phyloP scores from a whole-genome alignment of 306 rosid genomes.

The Mimosa bimucronata region DNA sequence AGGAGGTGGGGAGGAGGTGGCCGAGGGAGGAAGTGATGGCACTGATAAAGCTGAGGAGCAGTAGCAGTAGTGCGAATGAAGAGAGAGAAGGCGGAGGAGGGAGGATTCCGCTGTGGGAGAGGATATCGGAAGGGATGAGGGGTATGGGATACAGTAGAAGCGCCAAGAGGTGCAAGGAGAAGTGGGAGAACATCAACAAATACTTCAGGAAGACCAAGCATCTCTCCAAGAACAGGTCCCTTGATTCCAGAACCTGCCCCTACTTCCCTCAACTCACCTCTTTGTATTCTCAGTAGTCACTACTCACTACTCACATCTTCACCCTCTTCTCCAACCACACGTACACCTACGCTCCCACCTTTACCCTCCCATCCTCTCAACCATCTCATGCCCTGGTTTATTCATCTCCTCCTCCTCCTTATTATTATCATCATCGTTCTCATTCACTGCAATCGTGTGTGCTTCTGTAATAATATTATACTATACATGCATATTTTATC shows the following conservation, averaged over 20 bases:
- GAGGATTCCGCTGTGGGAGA: slow-evolving; percentile 85
- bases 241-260: slow-evolving; percentile 90
- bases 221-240: slow-evolving; percentile 70
- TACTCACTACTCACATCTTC: too few species aligned
- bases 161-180: slow-evolving; percentile 90
- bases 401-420: neutral
- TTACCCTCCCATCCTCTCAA: neutral
- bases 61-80: slow-evolving; percentile 50
- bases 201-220: slow-evolving; percentile 87
- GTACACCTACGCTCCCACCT: neutral
- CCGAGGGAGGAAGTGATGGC: slow-evolving; percentile 89
- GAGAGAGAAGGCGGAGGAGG: slow-evolving; percentile 32
- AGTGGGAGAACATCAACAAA: slow-evolving; percentile 95
- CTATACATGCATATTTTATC: neutral
- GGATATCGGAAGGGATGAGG: slow-evolving; percentile 83
- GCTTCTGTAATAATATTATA: neutral
- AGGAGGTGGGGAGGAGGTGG: slow-evolving; percentile 79
- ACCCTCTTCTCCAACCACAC: too few species aligned
- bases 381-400: neutral
- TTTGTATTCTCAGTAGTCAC: slow-evolving; percentile 51
- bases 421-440: too few species aligned
- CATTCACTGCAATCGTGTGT: neutral
- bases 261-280: slow-evolving; percentile 69
- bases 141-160: slow-evolving; percentile 80
- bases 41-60: slow-evolving; percentile 73